Evolutionary conservation across 768 basidiomycete genomes (phyloP), one percentile per base, ranked within the genome.

Genomic region (Lentinula detonsa): DNA sequence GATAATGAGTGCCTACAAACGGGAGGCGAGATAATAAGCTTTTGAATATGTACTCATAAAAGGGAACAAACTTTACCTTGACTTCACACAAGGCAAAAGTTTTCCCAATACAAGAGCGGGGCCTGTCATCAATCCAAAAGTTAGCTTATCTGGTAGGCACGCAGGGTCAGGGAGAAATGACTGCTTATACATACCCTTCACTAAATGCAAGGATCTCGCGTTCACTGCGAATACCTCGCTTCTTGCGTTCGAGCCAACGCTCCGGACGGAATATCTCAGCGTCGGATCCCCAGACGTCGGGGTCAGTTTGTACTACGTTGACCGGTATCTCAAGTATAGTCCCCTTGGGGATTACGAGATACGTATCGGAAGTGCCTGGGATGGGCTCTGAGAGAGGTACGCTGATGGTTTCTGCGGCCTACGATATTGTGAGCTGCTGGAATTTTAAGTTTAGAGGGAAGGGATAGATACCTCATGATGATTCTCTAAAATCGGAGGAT

Each of bases 401-500:
- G 31, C 68, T 65, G 51, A 80, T 79, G 28, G 81, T 84, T 62
- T 81, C 74, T 5, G 76, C 74, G 21, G 86, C 81, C 83, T 85
- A 33, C 0, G 11, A 10, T 33, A 37, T 1, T 31, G 57, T 58
- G n/a, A 58, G 9, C 15, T 23, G n/a, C 23, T 10, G 70, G 68
- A 62, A 35, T 33, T 35, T 33, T 35, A 57, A 18, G 21, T 48
- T 5, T 43, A 21, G 18, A 43, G 10, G 18, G 48, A 52, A 31
- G 34, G 31, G 23, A 23, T 23, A 23, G 64, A 54, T 42, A 80
- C 84, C 72, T 85, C 82, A 60, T 88, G 85, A 65, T 87, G 83
- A 64, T 87, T 86, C 68, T 87, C 86, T 33, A 84, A 66, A 37
- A 88, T 78, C 1, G 85, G 78, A 16, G 86, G 81, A 65, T 87